phyloP scores from a whole-genome alignment of 2,329 filamentous ascomycete genomes.

The Aureobasidium sp. region DNA sequence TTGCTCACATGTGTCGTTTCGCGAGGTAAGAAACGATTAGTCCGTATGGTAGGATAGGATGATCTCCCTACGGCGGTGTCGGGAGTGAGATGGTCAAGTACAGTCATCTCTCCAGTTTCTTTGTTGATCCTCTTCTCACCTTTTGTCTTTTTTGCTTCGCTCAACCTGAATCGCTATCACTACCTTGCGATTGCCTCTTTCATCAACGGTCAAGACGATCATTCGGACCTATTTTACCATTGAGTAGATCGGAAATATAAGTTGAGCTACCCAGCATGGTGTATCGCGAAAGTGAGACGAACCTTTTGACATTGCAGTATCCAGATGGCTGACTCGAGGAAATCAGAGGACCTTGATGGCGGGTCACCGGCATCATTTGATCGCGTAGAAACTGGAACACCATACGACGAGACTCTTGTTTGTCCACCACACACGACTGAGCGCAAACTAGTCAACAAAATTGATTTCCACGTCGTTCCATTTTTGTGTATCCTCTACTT shows the following conservation, averaged over 20 bases:
- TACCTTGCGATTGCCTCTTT: neutral
- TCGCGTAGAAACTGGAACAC: constrained; percentile 10
- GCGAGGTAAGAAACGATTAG: neutral
- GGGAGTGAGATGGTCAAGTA: neutral
- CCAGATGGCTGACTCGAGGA: neutral
- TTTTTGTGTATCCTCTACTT: constrained; percentile 46
- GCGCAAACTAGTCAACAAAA: constrained; percentile 35
- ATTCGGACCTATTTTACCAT: neutral
- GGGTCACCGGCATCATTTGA: constrained; percentile 4
- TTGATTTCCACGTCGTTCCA: constrained; percentile 44
- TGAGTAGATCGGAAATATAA: neutral
- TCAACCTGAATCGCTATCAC: neutral
- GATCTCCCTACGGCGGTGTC: constrained; percentile 1
- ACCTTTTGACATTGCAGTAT: neutral
- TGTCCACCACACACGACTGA: constrained; percentile 46
- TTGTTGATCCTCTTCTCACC: neutral
- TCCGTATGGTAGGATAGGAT: neutral
- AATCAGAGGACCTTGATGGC: constrained; percentile 10
- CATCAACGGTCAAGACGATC: neutral
- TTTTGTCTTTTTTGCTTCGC: neutral
- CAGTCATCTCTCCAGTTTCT: constrained; percentile 2
- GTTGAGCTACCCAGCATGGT: neutral
- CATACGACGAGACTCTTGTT: constrained; percentile 34
- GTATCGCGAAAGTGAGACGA: neutral
- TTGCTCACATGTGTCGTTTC: constrained; percentile 11